A percentile compares a stretch with the other conserved stretches of the same genome.
Conservation (phyloP, 257 asterid genomes). For the Ligustrum vulgare region DNA sequence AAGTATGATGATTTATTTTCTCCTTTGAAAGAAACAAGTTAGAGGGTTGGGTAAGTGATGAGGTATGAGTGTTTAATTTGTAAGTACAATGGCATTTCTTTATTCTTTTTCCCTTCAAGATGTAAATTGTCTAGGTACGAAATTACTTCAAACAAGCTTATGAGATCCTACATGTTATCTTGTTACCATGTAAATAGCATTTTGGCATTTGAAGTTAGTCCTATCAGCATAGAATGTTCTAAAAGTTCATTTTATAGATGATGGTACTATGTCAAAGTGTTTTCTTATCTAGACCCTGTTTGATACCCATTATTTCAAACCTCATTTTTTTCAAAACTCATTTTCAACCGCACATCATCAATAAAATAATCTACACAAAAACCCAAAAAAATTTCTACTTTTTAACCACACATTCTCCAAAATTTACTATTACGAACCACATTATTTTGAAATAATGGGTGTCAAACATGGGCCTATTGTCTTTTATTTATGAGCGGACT, state of each 20-base stretch:
- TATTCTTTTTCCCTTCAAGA: not conserved
- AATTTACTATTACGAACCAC: too few relatives aligned
- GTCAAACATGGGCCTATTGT: too few relatives aligned
- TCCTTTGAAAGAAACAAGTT: not conserved
- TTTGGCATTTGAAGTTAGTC: slow-evolving; percentile 3
- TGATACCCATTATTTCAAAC: too few relatives aligned
- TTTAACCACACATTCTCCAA: too few relatives aligned
- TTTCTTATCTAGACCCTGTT: too few relatives aligned
- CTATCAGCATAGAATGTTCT: not conserved
- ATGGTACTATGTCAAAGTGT: not conserved
- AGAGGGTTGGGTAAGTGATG: not conserved
- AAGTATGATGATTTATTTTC: not conserved
- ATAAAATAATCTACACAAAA: too few relatives aligned
- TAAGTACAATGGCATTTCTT: not conserved
- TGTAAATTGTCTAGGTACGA: slow-evolving; percentile 1
- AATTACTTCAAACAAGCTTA: slow-evolving; percentile 5
- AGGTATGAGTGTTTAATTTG: not conserved
- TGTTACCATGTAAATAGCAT: not conserved
- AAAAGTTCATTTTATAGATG: slow-evolving; percentile 5
- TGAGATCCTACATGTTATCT: slow-evolving; percentile 14
- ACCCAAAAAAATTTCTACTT: too few relatives aligned
- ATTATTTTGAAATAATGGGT: too few relatives aligned
- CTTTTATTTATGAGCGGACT: slow-evolving; percentile 4
- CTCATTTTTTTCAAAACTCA: too few relatives aligned
- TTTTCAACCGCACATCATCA: too few relatives aligned